Percentiles rank a stretch among this genome's conserved stretches.
These are phyloP conservation scores for Chlorella sp. DNA, from an alignment of 139 green algal species.

Conservation along the genomic window DNA sequence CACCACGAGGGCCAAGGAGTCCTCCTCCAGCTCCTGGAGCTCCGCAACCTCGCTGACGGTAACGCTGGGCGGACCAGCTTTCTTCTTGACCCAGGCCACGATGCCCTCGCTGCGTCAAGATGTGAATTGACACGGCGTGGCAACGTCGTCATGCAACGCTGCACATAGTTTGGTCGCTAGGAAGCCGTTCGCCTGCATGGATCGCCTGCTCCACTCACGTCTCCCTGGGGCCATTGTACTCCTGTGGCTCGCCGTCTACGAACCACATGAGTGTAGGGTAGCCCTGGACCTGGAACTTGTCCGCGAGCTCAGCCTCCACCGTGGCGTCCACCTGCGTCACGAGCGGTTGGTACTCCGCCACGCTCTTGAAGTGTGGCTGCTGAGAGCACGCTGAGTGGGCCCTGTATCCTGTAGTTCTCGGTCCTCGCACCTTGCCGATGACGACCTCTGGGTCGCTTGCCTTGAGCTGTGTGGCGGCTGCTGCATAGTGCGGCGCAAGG, in stretches of 20 bases:
- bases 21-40: constrained; percentile 45
- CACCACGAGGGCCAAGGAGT: constrained; percentile 47
- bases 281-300: constrained; percentile 54
- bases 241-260: constrained; percentile 59
- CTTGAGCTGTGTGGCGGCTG: constrained; percentile 57
- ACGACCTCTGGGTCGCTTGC: constrained; percentile 35
- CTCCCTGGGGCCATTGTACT: constrained; percentile 71
- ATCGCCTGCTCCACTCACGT: constrained; percentile 62
- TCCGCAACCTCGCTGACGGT: constrained; percentile 39
- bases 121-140: no score
- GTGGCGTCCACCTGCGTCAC: constrained; percentile 71
- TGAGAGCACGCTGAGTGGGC: no score
- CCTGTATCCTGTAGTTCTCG: no score
- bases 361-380: no score
- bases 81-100: constrained; percentile 82
- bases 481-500: constrained; percentile 60
- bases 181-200: no score
- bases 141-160: no score
- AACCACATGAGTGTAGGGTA: constrained; percentile 90
- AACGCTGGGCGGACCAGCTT: constrained; percentile 67
- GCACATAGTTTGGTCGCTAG: no score
- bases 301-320: constrained; percentile 45
- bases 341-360: no score
- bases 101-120: constrained; percentile 72
- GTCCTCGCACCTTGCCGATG: constrained; percentile 66